Evolutionary conservation across 441 rosid species (phyloP).

Genomic region (Pelargonium cotyledonis): DNA sequence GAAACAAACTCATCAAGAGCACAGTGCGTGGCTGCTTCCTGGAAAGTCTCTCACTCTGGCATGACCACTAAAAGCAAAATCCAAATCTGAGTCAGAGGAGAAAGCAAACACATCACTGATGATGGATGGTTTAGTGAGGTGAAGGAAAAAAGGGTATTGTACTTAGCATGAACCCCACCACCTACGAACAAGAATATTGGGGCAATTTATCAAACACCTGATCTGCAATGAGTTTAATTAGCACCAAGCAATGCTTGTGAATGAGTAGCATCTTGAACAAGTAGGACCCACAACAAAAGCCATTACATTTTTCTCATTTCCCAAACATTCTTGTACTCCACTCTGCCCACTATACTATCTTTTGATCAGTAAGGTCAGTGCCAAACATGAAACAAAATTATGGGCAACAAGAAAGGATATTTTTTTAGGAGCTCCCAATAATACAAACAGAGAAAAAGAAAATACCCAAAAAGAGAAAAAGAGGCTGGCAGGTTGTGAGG

Average conservation of each 20-base stretch:
- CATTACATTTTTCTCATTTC: conserved; percentile 28
- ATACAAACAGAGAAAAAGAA: not conserved
- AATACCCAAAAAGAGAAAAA: not conserved
- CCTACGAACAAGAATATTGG: conserved; percentile 12
- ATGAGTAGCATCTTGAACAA: conserved; percentile 4
- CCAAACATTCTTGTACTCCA: conserved; percentile 21
- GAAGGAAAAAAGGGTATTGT: conserved; percentile 17
- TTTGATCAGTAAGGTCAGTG: not conserved
- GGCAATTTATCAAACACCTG: conserved; percentile 4
- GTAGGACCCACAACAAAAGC: conserved; percentile 31
- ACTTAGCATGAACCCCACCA: conserved; percentile 23
- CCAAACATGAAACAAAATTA: not conserved
- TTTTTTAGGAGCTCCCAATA: not conserved
- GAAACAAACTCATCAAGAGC: conserved; percentile 6
- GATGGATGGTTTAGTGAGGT: not conserved
- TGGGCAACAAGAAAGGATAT: not conserved
- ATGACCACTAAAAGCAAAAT: not conserved
- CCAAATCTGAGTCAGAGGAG: conserved; percentile 10
- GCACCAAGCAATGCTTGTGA: conserved; percentile 9
- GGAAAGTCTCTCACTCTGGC: conserved; percentile 3
- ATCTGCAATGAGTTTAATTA: not conserved
- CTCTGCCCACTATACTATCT: not conserved
- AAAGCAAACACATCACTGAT: not conserved
- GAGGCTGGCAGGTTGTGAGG: not conserved
- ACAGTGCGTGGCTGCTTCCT: conserved; percentile 1